These are phyloP conservation scores for Schoenoplectus tabernaemontani DNA, from an alignment of 202 grass and related monocot genomes.

Conservation along the genomic window DNA sequence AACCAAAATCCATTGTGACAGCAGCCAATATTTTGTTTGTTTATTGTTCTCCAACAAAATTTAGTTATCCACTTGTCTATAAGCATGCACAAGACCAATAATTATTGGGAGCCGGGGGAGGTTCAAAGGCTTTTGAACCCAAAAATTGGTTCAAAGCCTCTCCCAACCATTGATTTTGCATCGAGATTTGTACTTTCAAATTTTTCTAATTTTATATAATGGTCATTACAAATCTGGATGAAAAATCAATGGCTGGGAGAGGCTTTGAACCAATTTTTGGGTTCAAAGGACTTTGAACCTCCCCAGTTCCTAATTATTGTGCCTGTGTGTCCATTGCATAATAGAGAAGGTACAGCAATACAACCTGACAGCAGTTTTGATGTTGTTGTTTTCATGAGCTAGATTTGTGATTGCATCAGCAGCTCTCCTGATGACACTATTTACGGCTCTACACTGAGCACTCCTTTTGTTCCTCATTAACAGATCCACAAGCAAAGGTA, in stretches of 20 bases:
- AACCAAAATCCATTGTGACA: background rate
- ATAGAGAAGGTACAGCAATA: conserved; percentile 8
- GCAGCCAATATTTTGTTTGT: background rate
- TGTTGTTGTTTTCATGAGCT: conserved; percentile 99
- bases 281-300: no score
- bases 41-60: background rate
- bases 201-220: no score
- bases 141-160: no score
- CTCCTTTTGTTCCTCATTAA: conserved; percentile 69
- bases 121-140: no score
- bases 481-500: conserved; percentile 74
- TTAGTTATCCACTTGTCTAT: background rate
- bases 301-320: background rate
- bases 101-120: no score
- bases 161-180: no score
- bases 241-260: no score
- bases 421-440: conserved; percentile 94
- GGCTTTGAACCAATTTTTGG: no score
- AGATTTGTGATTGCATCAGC: conserved; percentile 99
- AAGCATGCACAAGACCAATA: background rate
- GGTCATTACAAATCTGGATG: no score
- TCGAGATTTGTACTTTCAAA: no score
- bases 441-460: conserved; percentile 58
- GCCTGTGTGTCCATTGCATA: background rate
- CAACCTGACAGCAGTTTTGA: conserved; percentile 97